Evolutionary conservation across 139 green algal species (phyloP).

Genomic region (Chlamydomonas schloesseri): DNA sequence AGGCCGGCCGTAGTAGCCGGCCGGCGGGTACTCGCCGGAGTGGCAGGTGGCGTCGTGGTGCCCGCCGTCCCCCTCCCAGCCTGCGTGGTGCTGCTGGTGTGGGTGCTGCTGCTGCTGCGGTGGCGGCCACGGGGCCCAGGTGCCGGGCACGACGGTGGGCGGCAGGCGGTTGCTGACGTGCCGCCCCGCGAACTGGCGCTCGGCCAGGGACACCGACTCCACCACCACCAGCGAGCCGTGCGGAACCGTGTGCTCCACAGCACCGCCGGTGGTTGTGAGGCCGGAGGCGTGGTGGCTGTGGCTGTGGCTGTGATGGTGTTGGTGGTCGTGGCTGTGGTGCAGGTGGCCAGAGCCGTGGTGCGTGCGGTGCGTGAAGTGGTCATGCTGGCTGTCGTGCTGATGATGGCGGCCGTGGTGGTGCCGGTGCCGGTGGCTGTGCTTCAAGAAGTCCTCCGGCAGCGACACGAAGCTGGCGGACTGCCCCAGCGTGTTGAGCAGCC

Average conservation of each 20-base stretch:
- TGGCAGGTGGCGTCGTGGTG: no score
- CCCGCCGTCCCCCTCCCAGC: no score
- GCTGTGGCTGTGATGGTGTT: no score
- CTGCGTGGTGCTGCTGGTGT: not conserved
- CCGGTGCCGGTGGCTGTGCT: no score
- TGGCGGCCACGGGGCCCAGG: not conserved
- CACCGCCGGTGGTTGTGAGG: not conserved
- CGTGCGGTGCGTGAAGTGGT: no score
- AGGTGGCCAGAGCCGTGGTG: no score
- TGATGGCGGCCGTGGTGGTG: no score
- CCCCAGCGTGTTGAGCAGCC: constrained; percentile 31
- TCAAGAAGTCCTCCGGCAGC: not conserved
- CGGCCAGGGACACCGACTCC: constrained; percentile 22
- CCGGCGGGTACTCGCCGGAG: no score
- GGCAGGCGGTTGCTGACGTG: not conserved
- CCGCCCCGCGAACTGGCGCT: constrained; percentile 1
- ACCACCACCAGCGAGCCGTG: constrained; percentile 19
- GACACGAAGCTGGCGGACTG: not conserved
- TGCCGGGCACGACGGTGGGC: not conserved
- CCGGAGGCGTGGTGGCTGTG: no score
- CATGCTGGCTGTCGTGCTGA: no score
- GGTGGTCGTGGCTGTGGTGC: no score
- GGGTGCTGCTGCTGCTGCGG: not conserved
- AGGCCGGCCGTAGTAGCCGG: no score
- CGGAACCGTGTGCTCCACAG: not conserved